Conservation (phyloP, 768 basidiomycete species). For the Glaciozyma antarctica region DNA sequence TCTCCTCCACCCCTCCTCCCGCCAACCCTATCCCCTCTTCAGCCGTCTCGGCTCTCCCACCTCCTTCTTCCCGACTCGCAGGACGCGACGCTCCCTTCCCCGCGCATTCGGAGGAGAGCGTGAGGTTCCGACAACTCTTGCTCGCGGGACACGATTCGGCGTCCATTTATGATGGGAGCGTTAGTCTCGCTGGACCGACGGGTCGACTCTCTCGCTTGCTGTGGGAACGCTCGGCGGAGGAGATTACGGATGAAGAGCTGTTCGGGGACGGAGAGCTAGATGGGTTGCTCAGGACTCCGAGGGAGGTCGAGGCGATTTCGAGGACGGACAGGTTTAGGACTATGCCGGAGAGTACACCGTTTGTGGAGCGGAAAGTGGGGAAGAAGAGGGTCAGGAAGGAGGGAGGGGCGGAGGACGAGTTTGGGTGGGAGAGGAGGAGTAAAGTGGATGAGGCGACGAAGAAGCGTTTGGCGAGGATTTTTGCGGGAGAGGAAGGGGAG, state of each 20-base stretch:
- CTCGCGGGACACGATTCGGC: background rate
- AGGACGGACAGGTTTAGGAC: background rate
- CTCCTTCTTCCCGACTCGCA: background rate
- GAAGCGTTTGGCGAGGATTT: too few species aligned
- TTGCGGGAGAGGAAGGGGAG: too few species aligned
- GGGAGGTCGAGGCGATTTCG: background rate
- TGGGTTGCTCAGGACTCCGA: background rate
- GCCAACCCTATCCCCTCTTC: too few species aligned
- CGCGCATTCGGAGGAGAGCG: background rate
- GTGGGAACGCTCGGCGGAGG: background rate
- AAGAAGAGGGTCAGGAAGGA: background rate
- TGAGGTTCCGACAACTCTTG: background rate
- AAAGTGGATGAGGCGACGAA: too few species aligned
- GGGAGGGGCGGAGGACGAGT: background rate
- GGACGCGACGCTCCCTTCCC: background rate
- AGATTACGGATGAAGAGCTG: background rate
- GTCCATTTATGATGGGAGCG: background rate
- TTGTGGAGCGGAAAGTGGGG: background rate
- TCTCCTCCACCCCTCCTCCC: too few species aligned
- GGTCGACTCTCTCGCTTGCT: background rate
- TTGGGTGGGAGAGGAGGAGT: background rate
- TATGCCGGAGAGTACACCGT: background rate
- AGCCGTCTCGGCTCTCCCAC: too few species aligned
- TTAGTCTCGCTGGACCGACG: background rate
- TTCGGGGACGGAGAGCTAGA: conserved; percentile 1